Percentiles rank a stretch among this genome's conserved stretches.
These are phyloP conservation scores for Didymella pomorum DNA, from an alignment of 2,329 filamentous ascomycete species.

Conservation along the genomic window DNA sequence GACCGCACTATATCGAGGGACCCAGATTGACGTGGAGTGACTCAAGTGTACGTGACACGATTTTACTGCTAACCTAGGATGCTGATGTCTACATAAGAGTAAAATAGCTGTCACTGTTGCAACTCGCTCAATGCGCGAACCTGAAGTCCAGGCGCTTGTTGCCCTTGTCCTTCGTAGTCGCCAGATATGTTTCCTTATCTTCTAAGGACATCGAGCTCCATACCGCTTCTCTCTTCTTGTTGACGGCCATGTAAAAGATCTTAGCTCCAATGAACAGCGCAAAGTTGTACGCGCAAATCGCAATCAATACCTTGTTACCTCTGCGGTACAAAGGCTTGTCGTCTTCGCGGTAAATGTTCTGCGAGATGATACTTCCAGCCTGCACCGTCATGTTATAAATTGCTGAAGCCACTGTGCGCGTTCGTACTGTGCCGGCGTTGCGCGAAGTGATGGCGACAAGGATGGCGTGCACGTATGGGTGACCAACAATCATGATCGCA, in stretches of 20 bases:
- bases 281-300: slow-evolving; percentile 60
- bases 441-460: slow-evolving; percentile 54
- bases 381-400: slow-evolving; percentile 55
- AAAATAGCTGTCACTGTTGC: background rate
- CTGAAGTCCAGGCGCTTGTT: slow-evolving; percentile 49
- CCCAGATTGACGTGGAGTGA: too few relatives aligned
- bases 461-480: slow-evolving; percentile 56
- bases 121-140: slow-evolving; percentile 40
- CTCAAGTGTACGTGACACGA: too few relatives aligned
- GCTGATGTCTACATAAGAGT: too few relatives aligned
- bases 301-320: slow-evolving; percentile 64
- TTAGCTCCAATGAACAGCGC: slow-evolving; percentile 61
- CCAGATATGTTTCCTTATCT: slow-evolving; percentile 48
- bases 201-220: slow-evolving; percentile 47
- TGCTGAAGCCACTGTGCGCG: slow-evolving; percentile 53
- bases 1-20: background rate
- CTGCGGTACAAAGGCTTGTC: slow-evolving; percentile 60
- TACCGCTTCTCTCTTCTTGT: slow-evolving; percentile 49
- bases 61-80: too few relatives aligned
- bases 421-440: slow-evolving; percentile 55
- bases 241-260: slow-evolving; percentile 62
- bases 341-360: slow-evolving; percentile 62
- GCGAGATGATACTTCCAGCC: slow-evolving; percentile 41
- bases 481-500: slow-evolving; percentile 52
- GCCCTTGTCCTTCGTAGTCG: slow-evolving; percentile 48